Evolutionary conservation across 352 stramenopile species (phyloP), one percentile per base, ranked within the genome.

Genomic region (Pythium aristosporum): DNA sequence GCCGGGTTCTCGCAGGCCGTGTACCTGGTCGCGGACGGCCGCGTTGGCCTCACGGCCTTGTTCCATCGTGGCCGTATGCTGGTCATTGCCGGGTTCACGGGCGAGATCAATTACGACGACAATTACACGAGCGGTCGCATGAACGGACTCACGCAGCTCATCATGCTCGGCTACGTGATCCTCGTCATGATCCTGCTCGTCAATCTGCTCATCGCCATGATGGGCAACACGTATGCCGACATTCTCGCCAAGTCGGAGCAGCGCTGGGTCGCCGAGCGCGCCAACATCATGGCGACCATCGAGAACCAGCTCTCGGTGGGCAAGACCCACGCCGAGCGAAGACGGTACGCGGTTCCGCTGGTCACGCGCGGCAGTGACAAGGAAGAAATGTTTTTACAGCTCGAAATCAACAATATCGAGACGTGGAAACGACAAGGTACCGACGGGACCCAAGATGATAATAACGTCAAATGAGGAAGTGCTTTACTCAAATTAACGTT

Each of bases 171-270:
- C 6, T 90, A 90, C 65, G 65, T 90, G 23, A 62, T 90, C 21
- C 71, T 90, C 43, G 77, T 86, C 53, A 79, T 83, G 69, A 87
- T 87, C 23, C 65, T 88, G 39, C 75, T 90, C 34, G 67, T 90
- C 9, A 90, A 87, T 51, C 48, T 88, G 36, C 74, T 88, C 0
- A 87, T 90, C 20, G 79, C 81, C 43, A 88, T 87, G 79, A 89
- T 89, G 80, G 80, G 77, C 12, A 87, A 89, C 64, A 86, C 77
- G 25, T 89, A 89, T 54, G 71, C 70, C 6, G 70, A 82, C 21
- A 80, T 89, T 49, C 36, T 86, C n/a, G 67, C 85, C 48, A 74
- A 82, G 30, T 76, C 77, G 0, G 77, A 86, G 60, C 80, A 89
- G 49, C 71, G 77, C 15, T 89, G 80, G 77, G 71, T 86, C 15